Conservation (phyloP, 192 early-diverging fungal genomes). For the Coemansia sp. region DNA sequence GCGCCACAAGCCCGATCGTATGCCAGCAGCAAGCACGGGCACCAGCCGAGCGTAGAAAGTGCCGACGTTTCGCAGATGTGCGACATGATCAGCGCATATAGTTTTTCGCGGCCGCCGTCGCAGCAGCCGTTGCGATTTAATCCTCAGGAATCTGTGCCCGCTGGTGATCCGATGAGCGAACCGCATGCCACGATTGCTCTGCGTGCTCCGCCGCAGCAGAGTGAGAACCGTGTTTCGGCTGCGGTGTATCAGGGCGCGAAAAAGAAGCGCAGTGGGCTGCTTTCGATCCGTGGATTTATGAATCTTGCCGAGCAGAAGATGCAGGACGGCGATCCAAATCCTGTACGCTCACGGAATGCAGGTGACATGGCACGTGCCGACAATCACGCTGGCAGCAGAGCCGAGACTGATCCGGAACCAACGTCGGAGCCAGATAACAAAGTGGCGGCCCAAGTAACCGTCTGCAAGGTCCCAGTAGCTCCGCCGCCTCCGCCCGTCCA, state of each 20-base stretch:
- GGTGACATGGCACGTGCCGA: neutral
- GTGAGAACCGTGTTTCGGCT: neutral
- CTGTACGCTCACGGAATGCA: neutral
- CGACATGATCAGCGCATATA: too few species aligned
- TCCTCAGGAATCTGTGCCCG: neutral
- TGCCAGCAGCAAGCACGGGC: neutral
- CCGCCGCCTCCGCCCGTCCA: conserved; percentile 1
- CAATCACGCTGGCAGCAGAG: neutral
- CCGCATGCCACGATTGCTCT: neutral
- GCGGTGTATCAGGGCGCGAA: neutral
- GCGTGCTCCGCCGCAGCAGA: neutral
- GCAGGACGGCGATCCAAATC: neutral
- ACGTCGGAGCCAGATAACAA: neutral
- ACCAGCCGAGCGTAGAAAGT: neutral
- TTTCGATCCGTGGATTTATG: conserved; percentile 9
- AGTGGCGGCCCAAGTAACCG: neutral
- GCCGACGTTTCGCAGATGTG: too few species aligned
- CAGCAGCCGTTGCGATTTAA: conserved; percentile 30
- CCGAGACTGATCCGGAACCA: neutral
- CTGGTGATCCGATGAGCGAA: neutral
- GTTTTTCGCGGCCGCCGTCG: neutral
- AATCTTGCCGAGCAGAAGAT: neutral
- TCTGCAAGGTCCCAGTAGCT: neutral
- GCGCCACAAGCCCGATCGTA: conserved; percentile 4
- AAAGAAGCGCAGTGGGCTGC: conserved; percentile 8